Percentiles rank a stretch among this genome's conserved stretches.
These are phyloP conservation scores for Pseudozyma sp. DNA, from an alignment of 1,284 basidiomycete species.

Conservation along the genomic window DNA sequence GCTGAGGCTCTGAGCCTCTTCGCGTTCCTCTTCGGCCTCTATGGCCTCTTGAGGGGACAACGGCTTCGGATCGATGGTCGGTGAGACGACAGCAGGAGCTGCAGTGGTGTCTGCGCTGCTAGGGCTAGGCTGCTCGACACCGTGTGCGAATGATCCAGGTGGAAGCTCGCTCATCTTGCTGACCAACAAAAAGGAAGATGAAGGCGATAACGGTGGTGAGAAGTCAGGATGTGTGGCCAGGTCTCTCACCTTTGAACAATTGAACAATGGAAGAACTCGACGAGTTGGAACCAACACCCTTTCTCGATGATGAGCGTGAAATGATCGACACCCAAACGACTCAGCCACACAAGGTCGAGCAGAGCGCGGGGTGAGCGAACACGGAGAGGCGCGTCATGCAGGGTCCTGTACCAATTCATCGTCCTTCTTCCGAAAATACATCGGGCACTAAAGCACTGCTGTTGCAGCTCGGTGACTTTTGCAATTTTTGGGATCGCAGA, in stretches of 20 bases:
- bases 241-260: neutral
- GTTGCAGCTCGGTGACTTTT: neutral
- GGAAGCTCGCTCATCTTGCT: slow-evolving; percentile 28
- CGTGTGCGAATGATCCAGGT: slow-evolving; percentile 26
- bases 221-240: neutral
- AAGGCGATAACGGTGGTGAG: slow-evolving; percentile 2
- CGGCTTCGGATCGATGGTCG: neutral
- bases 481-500: slow-evolving; percentile 11
- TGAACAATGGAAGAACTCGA: neutral
- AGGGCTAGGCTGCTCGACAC: neutral
- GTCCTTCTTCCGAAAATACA: neutral
- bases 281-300: neutral
- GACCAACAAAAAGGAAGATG: neutral
- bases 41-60: slow-evolving; percentile 15
- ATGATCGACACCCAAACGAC: neutral
- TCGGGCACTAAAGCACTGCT: too few relatives aligned
- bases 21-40: slow-evolving; percentile 32
- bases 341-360: slow-evolving; percentile 1
- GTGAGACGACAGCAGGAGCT: neutral
- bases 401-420: slow-evolving; percentile 2
- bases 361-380: slow-evolving; percentile 2
- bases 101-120: neutral
- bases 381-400: slow-evolving; percentile 3
- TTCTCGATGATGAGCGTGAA: too few relatives aligned
- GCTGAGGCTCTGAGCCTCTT: slow-evolving; percentile 39